phyloP scores from a whole-genome alignment of 768 basidiomycete species.

The Lentinula aciculospora region DNA sequence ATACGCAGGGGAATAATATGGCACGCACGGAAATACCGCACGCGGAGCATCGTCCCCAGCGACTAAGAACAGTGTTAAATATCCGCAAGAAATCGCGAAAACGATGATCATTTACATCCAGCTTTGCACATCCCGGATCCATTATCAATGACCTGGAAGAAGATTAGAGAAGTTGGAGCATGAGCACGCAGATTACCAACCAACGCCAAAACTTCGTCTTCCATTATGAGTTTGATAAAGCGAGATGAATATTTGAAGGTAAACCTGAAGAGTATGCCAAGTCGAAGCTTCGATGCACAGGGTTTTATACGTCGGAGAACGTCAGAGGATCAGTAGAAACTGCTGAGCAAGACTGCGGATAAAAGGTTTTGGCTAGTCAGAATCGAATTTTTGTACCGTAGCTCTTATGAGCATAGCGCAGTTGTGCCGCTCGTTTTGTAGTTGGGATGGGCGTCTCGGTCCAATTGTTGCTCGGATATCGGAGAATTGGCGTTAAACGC shows the following conservation, averaged over 20 bases:
- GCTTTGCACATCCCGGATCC: slow-evolving; percentile 99
- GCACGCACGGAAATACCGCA: slow-evolving; percentile 89
- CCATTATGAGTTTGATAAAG: slow-evolving; percentile 29
- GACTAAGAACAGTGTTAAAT: slow-evolving; percentile 35
- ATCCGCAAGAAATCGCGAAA: background rate
- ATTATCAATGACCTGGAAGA: slow-evolving; percentile 74
- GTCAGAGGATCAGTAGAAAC: background rate
- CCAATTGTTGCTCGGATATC: background rate
- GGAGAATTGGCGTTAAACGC: background rate
- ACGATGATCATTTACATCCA: slow-evolving; percentile 66
- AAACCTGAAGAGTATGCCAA: background rate
- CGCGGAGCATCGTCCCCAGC: slow-evolving; percentile 88
- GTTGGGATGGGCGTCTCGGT: background rate
- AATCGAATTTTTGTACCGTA: background rate
- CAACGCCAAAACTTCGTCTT: slow-evolving; percentile 61
- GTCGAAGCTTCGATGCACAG: background rate
- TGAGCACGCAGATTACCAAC: slow-evolving; percentile 21
- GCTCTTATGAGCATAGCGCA: background rate
- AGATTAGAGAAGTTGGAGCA: background rate
- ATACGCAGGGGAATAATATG: background rate
- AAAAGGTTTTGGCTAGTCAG: background rate
- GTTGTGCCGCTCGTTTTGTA: background rate
- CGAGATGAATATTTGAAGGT: background rate
- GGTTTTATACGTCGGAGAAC: background rate
- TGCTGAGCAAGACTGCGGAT: background rate